phyloP scores from a whole-genome alignment of 2,329 filamentous ascomycete genomes.

The Sarocladium brachiariae region DNA sequence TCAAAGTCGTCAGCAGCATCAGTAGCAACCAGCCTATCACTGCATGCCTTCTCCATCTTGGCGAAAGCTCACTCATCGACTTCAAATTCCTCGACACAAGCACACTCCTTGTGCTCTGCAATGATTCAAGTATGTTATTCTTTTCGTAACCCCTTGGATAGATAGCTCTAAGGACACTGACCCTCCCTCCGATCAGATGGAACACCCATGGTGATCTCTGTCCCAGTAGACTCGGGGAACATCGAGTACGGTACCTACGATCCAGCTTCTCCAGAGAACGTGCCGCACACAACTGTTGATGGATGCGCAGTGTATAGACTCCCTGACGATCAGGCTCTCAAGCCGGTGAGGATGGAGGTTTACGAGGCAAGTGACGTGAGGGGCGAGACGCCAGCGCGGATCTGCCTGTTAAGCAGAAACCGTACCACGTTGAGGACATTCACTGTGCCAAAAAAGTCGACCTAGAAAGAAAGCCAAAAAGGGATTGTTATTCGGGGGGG shows the following conservation, averaged over 20 bases:
- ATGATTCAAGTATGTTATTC: constrained; percentile 31
- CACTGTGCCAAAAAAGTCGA: constrained; percentile 22
- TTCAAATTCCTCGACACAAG: constrained; percentile 61
- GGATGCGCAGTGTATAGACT: constrained; percentile 19
- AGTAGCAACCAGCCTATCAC: constrained; percentile 37
- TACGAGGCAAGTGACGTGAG: constrained; percentile 35
- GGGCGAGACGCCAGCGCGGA: constrained; percentile 40
- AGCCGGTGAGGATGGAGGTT: constrained; percentile 45
- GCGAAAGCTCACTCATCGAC: constrained; percentile 45
- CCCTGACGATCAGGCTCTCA: constrained; percentile 20
- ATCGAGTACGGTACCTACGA: constrained; percentile 31
- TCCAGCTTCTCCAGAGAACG: constrained; percentile 13
- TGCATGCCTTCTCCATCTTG: constrained; percentile 35
- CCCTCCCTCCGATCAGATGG: no score
- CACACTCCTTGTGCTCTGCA: constrained; percentile 53
- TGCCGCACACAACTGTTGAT: constrained; percentile 11
- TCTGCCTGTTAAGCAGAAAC: constrained; percentile 45
- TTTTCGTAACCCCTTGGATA: no score
- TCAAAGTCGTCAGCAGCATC: constrained; percentile 52
- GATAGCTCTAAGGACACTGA: no score
- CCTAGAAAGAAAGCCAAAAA: neutral
- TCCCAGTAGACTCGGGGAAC: constrained; percentile 30
- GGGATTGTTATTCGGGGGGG: no score
- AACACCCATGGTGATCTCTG: constrained; percentile 20
- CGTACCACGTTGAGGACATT: constrained; percentile 41